These are phyloP conservation scores for Neofusicoccum sp. DNA, from an alignment of 2,329 filamentous ascomycete genomes.

Conservation along the genomic window DNA sequence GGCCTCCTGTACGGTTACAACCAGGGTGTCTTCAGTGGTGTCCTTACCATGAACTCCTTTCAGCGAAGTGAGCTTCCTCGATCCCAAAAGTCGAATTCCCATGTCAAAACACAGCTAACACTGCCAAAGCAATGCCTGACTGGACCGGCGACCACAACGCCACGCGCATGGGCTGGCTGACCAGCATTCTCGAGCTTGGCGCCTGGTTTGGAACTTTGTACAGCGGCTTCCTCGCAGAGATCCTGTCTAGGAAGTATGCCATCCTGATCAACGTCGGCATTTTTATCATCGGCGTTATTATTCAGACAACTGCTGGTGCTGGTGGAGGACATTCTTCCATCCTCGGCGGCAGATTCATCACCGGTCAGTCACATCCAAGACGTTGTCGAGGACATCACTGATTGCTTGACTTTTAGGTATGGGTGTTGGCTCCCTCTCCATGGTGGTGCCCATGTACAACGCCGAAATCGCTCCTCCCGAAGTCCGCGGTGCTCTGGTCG, in stretches of 20 bases:
- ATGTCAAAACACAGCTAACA: neutral
- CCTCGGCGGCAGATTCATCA: constrained; percentile 72
- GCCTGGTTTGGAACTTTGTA: constrained; percentile 75
- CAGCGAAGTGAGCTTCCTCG: constrained; percentile 36
- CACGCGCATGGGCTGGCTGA: constrained; percentile 52
- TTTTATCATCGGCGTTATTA: constrained; percentile 70
- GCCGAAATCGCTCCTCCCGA: constrained; percentile 58
- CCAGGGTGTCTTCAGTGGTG: constrained; percentile 75
- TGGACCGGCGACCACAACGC: constrained; percentile 22
- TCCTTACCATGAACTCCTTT: constrained; percentile 57
- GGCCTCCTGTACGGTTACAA: constrained; percentile 70
- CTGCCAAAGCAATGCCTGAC: constrained; percentile 11
- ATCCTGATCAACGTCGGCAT: constrained; percentile 67
- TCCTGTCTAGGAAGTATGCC: constrained; percentile 68
- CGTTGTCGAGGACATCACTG: too few species aligned
- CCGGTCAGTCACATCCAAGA: constrained; percentile 39
- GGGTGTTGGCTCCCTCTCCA: constrained; percentile 69
- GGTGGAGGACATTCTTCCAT: constrained; percentile 61
- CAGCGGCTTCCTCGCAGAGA: constrained; percentile 72
- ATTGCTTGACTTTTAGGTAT: constrained; percentile 50
- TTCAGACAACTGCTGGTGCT: constrained; percentile 65
- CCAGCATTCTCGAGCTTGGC: constrained; percentile 72
- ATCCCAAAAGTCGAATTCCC: too few species aligned
- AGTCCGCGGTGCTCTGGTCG: constrained; percentile 67
- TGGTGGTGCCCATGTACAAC: constrained; percentile 63